Conservation (phyloP, 257 asterid species). For the Forsythia suspensa region DNA sequence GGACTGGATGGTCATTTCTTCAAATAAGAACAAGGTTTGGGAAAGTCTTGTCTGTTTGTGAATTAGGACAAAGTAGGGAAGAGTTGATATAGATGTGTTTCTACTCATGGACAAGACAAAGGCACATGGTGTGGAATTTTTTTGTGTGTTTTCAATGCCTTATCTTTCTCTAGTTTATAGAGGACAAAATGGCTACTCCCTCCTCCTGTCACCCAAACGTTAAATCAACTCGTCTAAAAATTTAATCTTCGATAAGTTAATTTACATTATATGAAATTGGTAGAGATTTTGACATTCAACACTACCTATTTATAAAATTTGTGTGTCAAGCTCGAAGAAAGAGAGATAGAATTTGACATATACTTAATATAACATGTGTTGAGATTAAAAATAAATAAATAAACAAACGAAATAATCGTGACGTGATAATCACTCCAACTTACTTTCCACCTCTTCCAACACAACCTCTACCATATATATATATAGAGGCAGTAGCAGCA, state of each 20-base stretch:
- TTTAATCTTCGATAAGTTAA: too few relatives aligned
- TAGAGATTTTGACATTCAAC: too few relatives aligned
- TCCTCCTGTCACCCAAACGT: too few relatives aligned
- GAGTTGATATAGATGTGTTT: constrained; percentile 29
- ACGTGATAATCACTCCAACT: neutral
- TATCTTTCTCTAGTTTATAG: neutral
- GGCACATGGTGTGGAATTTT: constrained; percentile 51
- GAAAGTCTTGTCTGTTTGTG: constrained; percentile 40
- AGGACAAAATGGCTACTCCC: neutral
- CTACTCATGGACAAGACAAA: constrained; percentile 60
- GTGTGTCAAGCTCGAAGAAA: too few relatives aligned
- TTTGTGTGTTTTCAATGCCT: neutral
- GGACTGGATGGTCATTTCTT: constrained; percentile 31
- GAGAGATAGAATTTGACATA: too few relatives aligned
- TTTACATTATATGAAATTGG: too few relatives aligned
- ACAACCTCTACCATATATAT: constrained; percentile 34
- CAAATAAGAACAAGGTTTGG: neutral
- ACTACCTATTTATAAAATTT: too few relatives aligned
- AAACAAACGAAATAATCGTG: neutral
- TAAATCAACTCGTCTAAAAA: too few relatives aligned
- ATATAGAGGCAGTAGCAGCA: constrained; percentile 42
- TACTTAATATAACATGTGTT: too few relatives aligned
- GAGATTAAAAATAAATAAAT: too few relatives aligned
- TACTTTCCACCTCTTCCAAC: constrained; percentile 24
- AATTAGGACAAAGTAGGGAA: constrained; percentile 36